Conservation (phyloP, 2,329 filamentous ascomycete species). For the Xylariales sp. region DNA sequence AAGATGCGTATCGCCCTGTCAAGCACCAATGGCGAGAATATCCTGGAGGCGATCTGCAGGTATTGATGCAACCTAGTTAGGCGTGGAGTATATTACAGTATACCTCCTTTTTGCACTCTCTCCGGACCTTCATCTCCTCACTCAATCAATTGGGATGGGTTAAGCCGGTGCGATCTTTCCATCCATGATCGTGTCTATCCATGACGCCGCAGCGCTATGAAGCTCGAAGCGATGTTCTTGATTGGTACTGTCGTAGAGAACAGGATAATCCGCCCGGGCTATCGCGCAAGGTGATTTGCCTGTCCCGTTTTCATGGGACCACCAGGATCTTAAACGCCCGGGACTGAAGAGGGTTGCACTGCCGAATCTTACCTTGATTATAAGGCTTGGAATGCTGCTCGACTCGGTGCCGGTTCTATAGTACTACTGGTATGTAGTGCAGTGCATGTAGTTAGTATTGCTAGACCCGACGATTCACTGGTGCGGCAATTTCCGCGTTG, state of each 20-base stretch:
- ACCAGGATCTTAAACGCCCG: conserved; percentile 21
- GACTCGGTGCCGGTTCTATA: conserved; percentile 30
- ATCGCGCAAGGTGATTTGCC: conserved; percentile 8
- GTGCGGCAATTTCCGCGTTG: conserved; percentile 30
- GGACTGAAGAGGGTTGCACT: conserved; percentile 30
- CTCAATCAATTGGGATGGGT: neutral
- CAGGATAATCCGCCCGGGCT: neutral
- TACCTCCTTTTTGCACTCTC: conserved; percentile 25
- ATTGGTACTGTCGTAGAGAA: conserved; percentile 1
- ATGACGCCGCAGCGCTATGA: conserved; percentile 4
- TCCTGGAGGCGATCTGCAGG: conserved; percentile 36
- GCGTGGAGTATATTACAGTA: conserved; percentile 12
- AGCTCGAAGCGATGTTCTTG: neutral
- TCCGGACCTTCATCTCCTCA: conserved; percentile 17
- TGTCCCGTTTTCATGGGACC: neutral
- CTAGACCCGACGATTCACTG: conserved; percentile 25
- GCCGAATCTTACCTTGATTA: conserved; percentile 32
- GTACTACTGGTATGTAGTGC: neutral
- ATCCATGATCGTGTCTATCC: conserved; percentile 11
- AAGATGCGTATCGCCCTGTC: conserved; percentile 31
- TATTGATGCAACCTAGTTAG: conserved; percentile 27
- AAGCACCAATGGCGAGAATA: conserved; percentile 33
- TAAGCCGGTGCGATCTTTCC: conserved; percentile 8
- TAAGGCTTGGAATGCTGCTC: conserved; percentile 33
- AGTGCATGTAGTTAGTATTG: conserved; percentile 2